Evolutionary conservation across 495 filamentous ascomycete species (phyloP).

Genomic region (Podospora pseudopauciseta): DNA sequence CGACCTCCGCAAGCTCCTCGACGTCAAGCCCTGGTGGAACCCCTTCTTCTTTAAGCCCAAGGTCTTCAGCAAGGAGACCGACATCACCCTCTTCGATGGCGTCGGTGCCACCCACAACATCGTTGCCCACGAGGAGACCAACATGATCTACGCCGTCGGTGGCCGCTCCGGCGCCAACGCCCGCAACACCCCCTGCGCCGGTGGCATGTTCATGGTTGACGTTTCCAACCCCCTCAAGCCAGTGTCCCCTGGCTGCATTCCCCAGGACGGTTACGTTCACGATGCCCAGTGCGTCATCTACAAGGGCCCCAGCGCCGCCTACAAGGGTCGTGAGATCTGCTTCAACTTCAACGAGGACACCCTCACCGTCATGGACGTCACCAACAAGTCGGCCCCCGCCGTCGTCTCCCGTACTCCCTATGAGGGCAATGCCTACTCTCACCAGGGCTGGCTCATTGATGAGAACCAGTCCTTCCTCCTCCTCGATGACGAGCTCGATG

Average conservation of each 20-base stretch:
- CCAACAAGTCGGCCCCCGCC: constrained; percentile 46
- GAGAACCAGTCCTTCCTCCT: constrained; percentile 53
- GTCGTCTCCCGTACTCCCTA: constrained; percentile 57
- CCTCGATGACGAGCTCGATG: constrained; percentile 60
- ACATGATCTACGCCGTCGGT: constrained; percentile 47
- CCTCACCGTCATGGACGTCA: constrained; percentile 50
- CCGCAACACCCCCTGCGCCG: constrained; percentile 42
- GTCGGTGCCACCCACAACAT: constrained; percentile 34
- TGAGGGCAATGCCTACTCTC: constrained; percentile 55
- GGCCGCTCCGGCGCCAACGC: constrained; percentile 44
- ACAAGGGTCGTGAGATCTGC: constrained; percentile 55
- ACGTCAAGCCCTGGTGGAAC: constrained; percentile 19
- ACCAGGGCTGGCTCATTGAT: constrained; percentile 60
- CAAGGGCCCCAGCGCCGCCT: constrained; percentile 52
- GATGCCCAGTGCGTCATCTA: constrained; percentile 60
- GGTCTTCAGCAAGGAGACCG: constrained; percentile 20
- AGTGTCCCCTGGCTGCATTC: constrained; percentile 49
- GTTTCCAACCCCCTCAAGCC: constrained; percentile 48
- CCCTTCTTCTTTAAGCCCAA: constrained; percentile 20
- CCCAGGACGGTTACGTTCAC: constrained; percentile 57
- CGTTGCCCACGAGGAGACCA: constrained; percentile 48
- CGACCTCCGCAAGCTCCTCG: constrained; percentile 41
- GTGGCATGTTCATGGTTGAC: constrained; percentile 56
- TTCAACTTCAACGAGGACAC: constrained; percentile 57
- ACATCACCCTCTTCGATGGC: constrained; percentile 25